Evolutionary conservation across 2,329 filamentous ascomycete genomes (phyloP), one percentile per base, ranked within the genome.

Genomic region (Ophiocordyceps camponoti-rufipedis): DNA sequence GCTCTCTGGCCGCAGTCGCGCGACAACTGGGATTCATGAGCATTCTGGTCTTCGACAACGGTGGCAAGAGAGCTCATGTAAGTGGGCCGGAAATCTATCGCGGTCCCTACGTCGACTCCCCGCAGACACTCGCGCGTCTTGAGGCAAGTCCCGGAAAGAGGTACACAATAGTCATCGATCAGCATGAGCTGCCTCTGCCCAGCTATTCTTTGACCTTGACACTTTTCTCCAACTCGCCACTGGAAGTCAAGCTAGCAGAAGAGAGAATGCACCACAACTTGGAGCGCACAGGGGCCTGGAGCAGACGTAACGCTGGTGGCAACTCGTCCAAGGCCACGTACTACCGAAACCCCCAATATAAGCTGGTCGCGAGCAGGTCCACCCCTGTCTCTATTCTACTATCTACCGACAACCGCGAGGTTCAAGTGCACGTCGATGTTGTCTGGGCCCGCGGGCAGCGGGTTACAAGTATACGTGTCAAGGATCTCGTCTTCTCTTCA

Each of bases 61-160:
- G 71, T 38, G 88, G 89, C 2, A 69, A 77, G 33, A 74, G 79
- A 43, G 78, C 95, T 0, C 80, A 85, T 51, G 68, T 91, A 13
- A 78, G 77, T 45, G 84, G 89, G 46, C 76, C 77, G 7, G 74
- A 79, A 23, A 60, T 84, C 0, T 78, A 85, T 53, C 78, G 82
- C 33, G 83, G 82, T 0, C 84, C 85, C n/a, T 94, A 85, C 50
- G 86, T 96, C 32, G 89, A 95, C 61, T 93, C 88, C 2, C 87
- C 87, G 1, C 93, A 96, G 59, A 94, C 85, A 0, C 74, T 98
- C 8, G 76, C 93, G 41, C 80, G 82, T 47, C 72, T 94, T 4
- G 51, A 59, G 11, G 52, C 59, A 5, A 52, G 52, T 31, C 63
- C 66, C 4, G 59, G 58, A n/a, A 65, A 60, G 42, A 54, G 56